Percentiles rank a stretch among this genome's conserved stretches.
Evolutionary conservation across 2,329 filamentous ascomycete species (phyloP).

Genomic region (Xylariaceae sp.): DNA sequence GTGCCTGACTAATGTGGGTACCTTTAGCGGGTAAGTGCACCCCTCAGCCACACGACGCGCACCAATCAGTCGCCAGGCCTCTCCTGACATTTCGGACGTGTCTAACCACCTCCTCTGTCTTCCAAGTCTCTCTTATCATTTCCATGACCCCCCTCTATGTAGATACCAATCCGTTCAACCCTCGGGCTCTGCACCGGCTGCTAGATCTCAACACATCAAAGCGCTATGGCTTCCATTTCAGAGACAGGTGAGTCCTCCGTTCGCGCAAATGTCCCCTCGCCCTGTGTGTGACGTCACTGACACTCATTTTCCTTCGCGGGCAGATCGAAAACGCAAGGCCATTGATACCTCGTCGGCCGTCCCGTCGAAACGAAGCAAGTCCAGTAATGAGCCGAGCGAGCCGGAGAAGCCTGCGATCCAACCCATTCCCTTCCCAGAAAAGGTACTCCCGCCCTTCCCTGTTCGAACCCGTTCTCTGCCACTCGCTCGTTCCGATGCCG

Average conservation of each 20-base stretch:
- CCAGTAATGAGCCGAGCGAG: neutral
- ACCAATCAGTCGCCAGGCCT: too few species aligned
- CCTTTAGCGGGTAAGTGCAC: too few species aligned
- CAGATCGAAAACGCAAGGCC: neutral
- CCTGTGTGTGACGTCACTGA: neutral
- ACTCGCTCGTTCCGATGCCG: neutral
- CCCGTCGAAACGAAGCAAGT: neutral
- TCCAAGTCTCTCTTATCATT: too few species aligned
- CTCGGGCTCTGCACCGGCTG: neutral
- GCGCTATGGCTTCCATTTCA: neutral
- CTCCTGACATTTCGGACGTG: too few species aligned
- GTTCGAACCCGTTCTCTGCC: neutral
- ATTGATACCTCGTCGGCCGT: neutral
- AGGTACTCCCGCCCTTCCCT: neutral
- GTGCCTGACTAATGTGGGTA: too few species aligned
- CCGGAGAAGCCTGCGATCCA: neutral
- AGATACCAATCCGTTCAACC: neutral
- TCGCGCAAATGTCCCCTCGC: neutral
- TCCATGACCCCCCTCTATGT: neutral
- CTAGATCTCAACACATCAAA: neutral
- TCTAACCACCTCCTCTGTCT: too few species aligned
- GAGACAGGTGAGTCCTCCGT: neutral
- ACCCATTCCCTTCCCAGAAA: slow-evolving; percentile 11
- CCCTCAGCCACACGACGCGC: too few species aligned
- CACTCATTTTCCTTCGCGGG: neutral